Evolutionary conservation across 2,329 filamentous ascomycete genomes (phyloP), one percentile per base, ranked within the genome.

Genomic region (Aspergillus sp.): DNA sequence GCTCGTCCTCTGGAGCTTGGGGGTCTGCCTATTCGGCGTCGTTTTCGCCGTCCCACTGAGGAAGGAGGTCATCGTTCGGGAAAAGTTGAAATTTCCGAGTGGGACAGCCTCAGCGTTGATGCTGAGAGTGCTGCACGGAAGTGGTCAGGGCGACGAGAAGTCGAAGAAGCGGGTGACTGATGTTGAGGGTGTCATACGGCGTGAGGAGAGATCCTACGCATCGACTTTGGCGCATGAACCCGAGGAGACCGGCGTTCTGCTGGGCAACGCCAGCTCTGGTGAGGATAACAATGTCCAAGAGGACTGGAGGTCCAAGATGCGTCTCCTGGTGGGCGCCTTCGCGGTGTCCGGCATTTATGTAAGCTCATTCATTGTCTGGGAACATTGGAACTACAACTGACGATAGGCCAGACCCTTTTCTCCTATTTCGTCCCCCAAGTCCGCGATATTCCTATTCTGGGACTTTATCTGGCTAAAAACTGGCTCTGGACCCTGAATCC

Each of bases 401-500:
- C 17, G 55, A 73, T 62, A 11, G n/a, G 41, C 7, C 85, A 92
- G 78, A 98, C 95, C 0, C 78, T 98, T 7, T 81, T 88, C 30
- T 95, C 92, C 1, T 98, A 96, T 75, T 99, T 99, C 75, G 82
- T 97, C 56, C 95, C 95, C 0, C 80, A 91, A 53, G 78, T 98
- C 19, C 89, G 92, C 58, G 89, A 91, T 66, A 81, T 99, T n/a
- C 95, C 95, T 0, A 81, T 99, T 25, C 91, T 98, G 66, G 95
- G 95, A 0, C 78, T 84, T 0, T 77, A 84, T 2, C 84, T 96
- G 6, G 92, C 92, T 0, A 78, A 85, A 1, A 86, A 86, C 2
- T 99, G 94, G 94, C 84, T 97, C 1, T 99, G 95, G 95, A 95
- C 91, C 0, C 81, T 99, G 6, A 99, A 99, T 67, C 95, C 95